Evolutionary conservation across 2,329 filamentous ascomycete species (phyloP).

Genomic region (Salinomyces thailandicus): DNA sequence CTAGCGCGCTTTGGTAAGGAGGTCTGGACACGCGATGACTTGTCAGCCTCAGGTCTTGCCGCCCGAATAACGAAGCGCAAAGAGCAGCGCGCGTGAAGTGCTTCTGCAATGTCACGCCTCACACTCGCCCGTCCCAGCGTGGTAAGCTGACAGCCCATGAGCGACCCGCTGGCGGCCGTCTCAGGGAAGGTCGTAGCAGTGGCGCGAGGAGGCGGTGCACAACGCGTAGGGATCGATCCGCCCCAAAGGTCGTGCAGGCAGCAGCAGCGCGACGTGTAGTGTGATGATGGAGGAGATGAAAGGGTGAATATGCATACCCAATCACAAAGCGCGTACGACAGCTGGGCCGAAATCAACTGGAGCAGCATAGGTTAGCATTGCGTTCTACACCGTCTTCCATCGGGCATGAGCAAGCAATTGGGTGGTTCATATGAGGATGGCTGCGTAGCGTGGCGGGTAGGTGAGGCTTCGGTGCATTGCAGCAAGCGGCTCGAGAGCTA

Average conservation of each 20-base stretch:
- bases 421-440: constrained; percentile 7
- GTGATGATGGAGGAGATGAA: background rate
- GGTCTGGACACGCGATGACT: constrained; percentile 5
- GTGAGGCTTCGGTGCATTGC: constrained; percentile 5
- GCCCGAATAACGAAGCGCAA: constrained; percentile 12
- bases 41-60: constrained; percentile 8
- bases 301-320: constrained; percentile 2
- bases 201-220: constrained; percentile 2
- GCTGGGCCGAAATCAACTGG: constrained; percentile 13
- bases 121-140: no score
- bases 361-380: constrained; percentile 18
- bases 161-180: no score
- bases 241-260: constrained; percentile 1
- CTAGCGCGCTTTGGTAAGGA: background rate
- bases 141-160: no score
- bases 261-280: constrained; percentile 1
- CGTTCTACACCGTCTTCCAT: constrained; percentile 10
- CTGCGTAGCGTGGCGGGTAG: constrained; percentile 10
- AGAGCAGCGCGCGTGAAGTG: background rate
- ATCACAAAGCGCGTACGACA: constrained; percentile 8
- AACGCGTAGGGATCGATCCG: constrained; percentile 2
- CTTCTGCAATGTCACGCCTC: no score
- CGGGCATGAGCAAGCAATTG: constrained; percentile 13
- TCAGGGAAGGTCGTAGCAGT: no score
- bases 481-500: constrained; percentile 13